Evolutionary conservation across 2,329 filamentous ascomycete species (phyloP).

Genomic region (Acarospora socialis): DNA sequence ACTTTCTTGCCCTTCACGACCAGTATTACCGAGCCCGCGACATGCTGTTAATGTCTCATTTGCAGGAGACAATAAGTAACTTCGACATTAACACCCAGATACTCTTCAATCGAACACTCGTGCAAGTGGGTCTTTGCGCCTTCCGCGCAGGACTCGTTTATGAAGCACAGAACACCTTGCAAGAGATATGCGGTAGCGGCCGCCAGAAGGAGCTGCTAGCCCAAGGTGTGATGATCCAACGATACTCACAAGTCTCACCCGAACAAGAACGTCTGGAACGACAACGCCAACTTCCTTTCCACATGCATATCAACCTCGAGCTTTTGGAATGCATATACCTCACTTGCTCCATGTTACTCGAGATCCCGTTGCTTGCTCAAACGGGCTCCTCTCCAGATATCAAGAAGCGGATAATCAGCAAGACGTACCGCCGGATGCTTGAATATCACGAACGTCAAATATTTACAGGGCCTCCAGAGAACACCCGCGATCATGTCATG

Average conservation of each 20-base stretch:
- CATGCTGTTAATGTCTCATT: slow-evolving; percentile 99
- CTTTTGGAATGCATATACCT: slow-evolving; percentile 96
- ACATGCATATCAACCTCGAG: slow-evolving; percentile 99
- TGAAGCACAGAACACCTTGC: slow-evolving; percentile 91
- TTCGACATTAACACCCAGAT: slow-evolving; percentile 98
- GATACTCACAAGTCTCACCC: slow-evolving; percentile 88
- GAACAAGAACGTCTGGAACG: slow-evolving; percentile 96
- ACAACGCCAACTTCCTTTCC: slow-evolving; percentile 94
- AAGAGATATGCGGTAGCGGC: slow-evolving; percentile 95
- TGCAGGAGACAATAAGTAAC: slow-evolving; percentile 91
- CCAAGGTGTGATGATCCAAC: slow-evolving; percentile 96
- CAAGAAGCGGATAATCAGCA: slow-evolving; percentile 96
- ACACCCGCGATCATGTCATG: slow-evolving; percentile 98
- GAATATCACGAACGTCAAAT: slow-evolving; percentile 99
- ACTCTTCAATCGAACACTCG: slow-evolving; percentile 93
- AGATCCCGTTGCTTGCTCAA: slow-evolving; percentile 93
- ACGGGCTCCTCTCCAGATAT: slow-evolving; percentile 93
- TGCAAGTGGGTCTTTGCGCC: slow-evolving; percentile 94
- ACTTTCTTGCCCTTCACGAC: slow-evolving; percentile 94
- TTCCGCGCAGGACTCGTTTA: slow-evolving; percentile 96
- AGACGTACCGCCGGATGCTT: slow-evolving; percentile 97
- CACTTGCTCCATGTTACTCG: slow-evolving; percentile 96
- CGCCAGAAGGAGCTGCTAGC: slow-evolving; percentile 95
- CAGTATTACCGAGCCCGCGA: slow-evolving; percentile 96
- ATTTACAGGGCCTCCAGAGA: slow-evolving; percentile 95